Evolutionary conservation across 106 monocot genomes (phyloP), one percentile per base, ranked within the genome.

Genomic region (Dendrobium nobile): DNA sequence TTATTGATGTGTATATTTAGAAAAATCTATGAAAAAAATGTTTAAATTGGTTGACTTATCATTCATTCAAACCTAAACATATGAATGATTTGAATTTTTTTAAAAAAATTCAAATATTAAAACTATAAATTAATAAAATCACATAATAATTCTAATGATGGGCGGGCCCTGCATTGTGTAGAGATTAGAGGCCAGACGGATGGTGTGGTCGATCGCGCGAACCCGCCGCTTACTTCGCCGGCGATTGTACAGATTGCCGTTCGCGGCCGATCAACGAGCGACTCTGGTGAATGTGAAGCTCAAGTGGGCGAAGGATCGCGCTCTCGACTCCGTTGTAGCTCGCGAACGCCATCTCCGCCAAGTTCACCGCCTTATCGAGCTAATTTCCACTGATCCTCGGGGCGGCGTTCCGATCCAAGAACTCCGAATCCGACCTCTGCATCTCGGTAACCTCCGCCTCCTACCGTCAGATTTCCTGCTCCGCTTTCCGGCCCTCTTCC

Each of bases 281-380:
- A 75, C 82, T 10, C 77, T 95, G 28, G 95, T 95, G 75, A 95
- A 95, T 82, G 84, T 87, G 19, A 90, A 84, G 79, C 77, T 88
- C 41, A 92, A 90, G 42, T 90, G 88, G 90, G 84, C 84, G 41
- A 88, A 87, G 56, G 96, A 93, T 80, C 88, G 84, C 0, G 20
- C 79, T 16, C 93, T 93, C 37, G 96, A 96, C 77, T 77, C 59
- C 54, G 88, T 79, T 20, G 93, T 96, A 33, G 54, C 90, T 82
- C 80, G 96, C 20, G 90, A 93, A 75, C 82, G 90, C 27, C 88
- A 92, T 78, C 96, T 93, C 81, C 87, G 82, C 51, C 68, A 78
- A 37, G 82, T 79, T 82, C 87, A 86, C 85, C 82, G 85, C 78
- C 93, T 92, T 42, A 67, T 92, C 83, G 59, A 86, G 72, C 73